phyloP scores from a whole-genome alignment of 345 rosid species.

The Anastatica hierochuntica region DNA sequence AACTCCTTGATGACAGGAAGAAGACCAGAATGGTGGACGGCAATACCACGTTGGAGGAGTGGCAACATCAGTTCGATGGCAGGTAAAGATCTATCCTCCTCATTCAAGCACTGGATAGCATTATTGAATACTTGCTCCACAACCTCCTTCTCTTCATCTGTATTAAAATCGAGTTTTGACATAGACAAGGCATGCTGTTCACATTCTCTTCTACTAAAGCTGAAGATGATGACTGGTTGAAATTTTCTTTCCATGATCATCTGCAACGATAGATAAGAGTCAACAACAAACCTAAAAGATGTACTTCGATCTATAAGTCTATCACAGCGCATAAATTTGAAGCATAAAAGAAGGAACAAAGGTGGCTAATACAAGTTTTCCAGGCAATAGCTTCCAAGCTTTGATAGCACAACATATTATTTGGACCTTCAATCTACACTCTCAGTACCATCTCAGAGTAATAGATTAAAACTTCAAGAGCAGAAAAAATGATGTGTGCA shows the following conservation, averaged over 20 bases:
- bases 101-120: constrained; percentile 82
- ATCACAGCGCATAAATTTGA: not conserved
- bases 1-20: constrained; percentile 97
- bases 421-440: not conserved
- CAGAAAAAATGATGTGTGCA: not conserved
- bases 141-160: constrained; percentile 64
- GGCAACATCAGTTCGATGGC: constrained; percentile 98
- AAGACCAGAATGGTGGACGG: constrained; percentile 98
- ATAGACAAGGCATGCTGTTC: constrained; percentile 97
- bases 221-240: constrained; percentile 94
- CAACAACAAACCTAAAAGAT: constrained; percentile 6
- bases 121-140: constrained; percentile 76
- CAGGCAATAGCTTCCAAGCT: not conserved
- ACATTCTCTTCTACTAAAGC: constrained; percentile 98
- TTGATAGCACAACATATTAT: not conserved
- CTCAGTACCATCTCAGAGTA: not conserved
- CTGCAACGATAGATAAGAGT: constrained; percentile 32
- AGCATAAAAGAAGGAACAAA: not conserved
- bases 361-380: not conserved
- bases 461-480: not conserved
- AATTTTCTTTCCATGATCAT: constrained; percentile 95
- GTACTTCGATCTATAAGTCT: not conserved
- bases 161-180: constrained; percentile 96
- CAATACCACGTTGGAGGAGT: constrained; percentile 90
- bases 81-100: constrained; percentile 89